Evolutionary conservation across 108 stramenopile genomes (phyloP), one percentile per base, ranked within the genome.

Genomic region (Nitzschia sp.): DNA sequence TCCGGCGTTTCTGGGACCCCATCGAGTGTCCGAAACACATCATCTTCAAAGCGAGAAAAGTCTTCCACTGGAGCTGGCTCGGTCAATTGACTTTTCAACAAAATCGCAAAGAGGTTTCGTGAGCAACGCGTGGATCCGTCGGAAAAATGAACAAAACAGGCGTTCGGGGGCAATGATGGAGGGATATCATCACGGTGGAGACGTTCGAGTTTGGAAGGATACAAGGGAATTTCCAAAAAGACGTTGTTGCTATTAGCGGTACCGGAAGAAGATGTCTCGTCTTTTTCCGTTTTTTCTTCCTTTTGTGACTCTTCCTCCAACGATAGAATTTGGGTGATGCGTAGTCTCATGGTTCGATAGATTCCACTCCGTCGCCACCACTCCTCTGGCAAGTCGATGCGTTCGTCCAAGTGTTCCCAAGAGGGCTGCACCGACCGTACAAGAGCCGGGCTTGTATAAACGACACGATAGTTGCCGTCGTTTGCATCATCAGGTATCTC

Each of bases 151-250:
- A 93, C 70, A 17, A 93, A 60, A 35, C 86, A 64, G 2, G 91
- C 70, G 70, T 93, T 93, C 48, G 86, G 85, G 3, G 91, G 88
- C 0, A 93, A 62, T n/a, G 80, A 54, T 35, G 53, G 54, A 2
- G 55, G 42, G 21, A 45, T 19, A 25, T 42, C 46, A 63, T 62
- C 29, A 49, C 25, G 13, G 83, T 75, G 35, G 81, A 90, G 88
- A 88, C 91, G 77, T 89, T 92, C 54, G 85, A 90, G 38, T 83
- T 76, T 34, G 72, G 95, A 85, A 25, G 92, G 90, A 80, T 95
- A 85, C 54, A 95, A 83, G 32, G 90, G 61, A 15, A 85, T 82
- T 75, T 83, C 86, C 58, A 95, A 68, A 54, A 92, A 91, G 35
- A 94, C 18, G 29, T 4, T 38, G 28, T 87, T 60, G 18, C 13